Evolutionary conservation across 2,329 filamentous ascomycete genomes (phyloP), one percentile per base, ranked within the genome.

Genomic region (Lizonia empirigonia): DNA sequence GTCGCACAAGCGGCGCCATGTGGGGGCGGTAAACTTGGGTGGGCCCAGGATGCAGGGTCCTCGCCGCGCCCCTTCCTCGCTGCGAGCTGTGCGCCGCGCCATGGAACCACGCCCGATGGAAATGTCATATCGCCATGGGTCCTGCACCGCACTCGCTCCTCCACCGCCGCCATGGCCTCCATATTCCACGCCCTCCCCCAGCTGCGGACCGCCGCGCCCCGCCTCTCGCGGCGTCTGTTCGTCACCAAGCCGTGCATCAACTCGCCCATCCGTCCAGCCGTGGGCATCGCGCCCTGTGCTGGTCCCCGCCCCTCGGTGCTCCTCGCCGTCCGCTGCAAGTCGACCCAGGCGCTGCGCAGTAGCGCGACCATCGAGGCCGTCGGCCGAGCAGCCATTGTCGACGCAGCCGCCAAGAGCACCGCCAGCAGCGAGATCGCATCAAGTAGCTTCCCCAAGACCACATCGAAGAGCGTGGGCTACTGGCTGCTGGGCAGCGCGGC

Each of bases 401-500:
- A 54, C 6, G 55, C 56, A 10, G 52, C 61, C 29, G 58, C 55
- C 29, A 58, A 56, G 7, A 41, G 42, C 2, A 39, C 41, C 18
- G 22, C 59, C 18, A 40, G 52, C 26, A 34, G 35, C 20, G 52
- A 41, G 16, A 40, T 41, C 32, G 53, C 51, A 10, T 56, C 59
- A 10, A 66, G 70, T 56, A 71, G 67, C 62, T 84, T 82, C 63
- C 82, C 83, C 15, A 74, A 89, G 63, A 83, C 83, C 8, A 91
- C 83, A 59, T 84, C 86, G 51, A 94, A 89, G 74, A 77, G 79
- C 8, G 92, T 96, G 35, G 94, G 87, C 53, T 93, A 93, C 78
- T 99, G 92, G 92, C 83, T 99, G 36, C 78, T 99, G 48, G 93
- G 86, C 37, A 97, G 92, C 63, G 92, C 94, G 1, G 89, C 85